Evolutionary conservation across 257 asterid species (phyloP), one percentile per base, ranked within the genome.

Genomic region (Linaria vulgaris): DNA sequence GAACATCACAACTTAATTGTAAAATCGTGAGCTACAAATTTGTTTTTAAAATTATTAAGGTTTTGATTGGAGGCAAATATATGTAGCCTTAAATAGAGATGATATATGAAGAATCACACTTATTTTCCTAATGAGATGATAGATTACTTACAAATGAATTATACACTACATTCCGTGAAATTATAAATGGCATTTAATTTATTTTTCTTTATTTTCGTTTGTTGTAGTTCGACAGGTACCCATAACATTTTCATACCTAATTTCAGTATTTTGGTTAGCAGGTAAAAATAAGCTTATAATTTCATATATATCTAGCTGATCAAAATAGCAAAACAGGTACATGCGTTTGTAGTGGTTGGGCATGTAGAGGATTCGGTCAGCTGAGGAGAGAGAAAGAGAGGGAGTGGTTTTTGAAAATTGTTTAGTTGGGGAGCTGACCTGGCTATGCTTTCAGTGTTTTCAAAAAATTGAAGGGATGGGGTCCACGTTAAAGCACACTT

Each of bases 391-490:
- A 65, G 69, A 71, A 72, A 72, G 79, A 67, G 80, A 75, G 78
- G 84, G 84, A 75, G 81, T 70, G 74, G 58, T 53, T 72, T 79
- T 74, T 79, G 80, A 72, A 79, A 79, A 64, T 66, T 60, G 64
- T 64, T 69, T 74, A 69, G 78, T 72, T 69, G 83, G 74, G 47
- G 21, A 68, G 78, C 71, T 78, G 83, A 74, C 78, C 75, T 72
- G 55, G 79, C 77, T 21, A 41, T 63, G 66, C 72, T 69, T 72
- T 64, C 68, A 55, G 50, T 65, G 69, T 57, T 69, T 62, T 73
- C 73, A 63, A 78, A 74, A 70, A 21, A 15, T 51, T 63, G 77
- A 72, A 55, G 71, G 73, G 54, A 43, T 63, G 79, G 83, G 80
- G 30, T 76, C 80, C 83, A 74, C 12, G 53, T 37, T 59, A 59